phyloP scores from a whole-genome alignment of 2,329 filamentous ascomycete species.

The Trichoderma guizhouense region DNA sequence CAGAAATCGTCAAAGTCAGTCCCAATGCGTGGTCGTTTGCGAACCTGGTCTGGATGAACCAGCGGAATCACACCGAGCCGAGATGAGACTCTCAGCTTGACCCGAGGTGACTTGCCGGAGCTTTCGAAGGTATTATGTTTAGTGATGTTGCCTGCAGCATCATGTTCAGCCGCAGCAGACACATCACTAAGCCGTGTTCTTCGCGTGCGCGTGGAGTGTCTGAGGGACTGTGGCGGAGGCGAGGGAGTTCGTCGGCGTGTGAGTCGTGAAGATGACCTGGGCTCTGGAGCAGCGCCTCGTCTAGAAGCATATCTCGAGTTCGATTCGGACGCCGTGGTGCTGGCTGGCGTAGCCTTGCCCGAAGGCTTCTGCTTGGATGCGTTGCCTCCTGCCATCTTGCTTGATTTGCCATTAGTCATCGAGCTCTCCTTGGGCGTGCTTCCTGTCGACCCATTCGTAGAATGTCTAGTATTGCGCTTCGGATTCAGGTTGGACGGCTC shows the following conservation, averaged over 20 bases:
- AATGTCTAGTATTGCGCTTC: constrained; percentile 51
- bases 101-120: constrained; percentile 40
- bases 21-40: constrained; percentile 51
- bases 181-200: constrained; percentile 39
- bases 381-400: constrained; percentile 26
- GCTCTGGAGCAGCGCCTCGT: constrained; percentile 27
- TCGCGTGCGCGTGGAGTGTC: constrained; percentile 42
- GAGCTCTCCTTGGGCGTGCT: constrained; percentile 30
- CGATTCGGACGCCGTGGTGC: constrained; percentile 23
- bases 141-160: constrained; percentile 18
- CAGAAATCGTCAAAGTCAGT: constrained; percentile 58
- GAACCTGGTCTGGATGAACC: constrained; percentile 57
- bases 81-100: constrained; percentile 44
- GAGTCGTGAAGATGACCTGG: constrained; percentile 32
- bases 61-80: constrained; percentile 47
- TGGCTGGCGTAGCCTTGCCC: constrained; percentile 25
- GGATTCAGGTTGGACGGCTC: constrained; percentile 48
- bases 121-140: constrained; percentile 23
- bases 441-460: constrained; percentile 32
- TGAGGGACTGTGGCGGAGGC: constrained; percentile 37
- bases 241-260: constrained; percentile 41
- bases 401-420: constrained; percentile 28
- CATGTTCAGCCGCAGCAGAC: constrained; percentile 20
- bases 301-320: constrained; percentile 32
- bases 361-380: constrained; percentile 28